Base-by-base conservation (phyloP, 2,329 filamentous ascomycete species). In the Phoma herbarum region DNA sequence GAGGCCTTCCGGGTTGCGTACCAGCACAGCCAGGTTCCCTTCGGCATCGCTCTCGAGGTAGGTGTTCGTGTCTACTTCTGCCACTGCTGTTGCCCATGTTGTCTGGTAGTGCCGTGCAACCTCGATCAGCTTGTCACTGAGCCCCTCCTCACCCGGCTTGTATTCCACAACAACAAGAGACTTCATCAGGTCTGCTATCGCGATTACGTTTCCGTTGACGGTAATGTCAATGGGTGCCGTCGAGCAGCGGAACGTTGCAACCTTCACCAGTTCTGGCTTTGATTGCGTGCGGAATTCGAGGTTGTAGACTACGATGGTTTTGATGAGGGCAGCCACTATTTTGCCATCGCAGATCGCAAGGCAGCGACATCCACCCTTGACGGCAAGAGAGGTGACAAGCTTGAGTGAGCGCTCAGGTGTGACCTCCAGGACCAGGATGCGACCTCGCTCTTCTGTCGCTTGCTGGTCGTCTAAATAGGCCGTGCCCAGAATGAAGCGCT, bases 181-280 rank as follows among this genome's bases (percentile, higher is more conserved):
- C 79, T 98, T 97, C 91, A 97, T 97, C 44, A 99, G 80, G 72
- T 99, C 95, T 0, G 90, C 91, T 10, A 98, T 88, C 0, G 91
- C 92, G 62, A 99, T 93, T 23, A 86, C 83, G 65, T 89, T 88
- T 1, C 85, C 90, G 1, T 87, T 86, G 14, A 97, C 85, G 10
- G 89, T 87, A 7, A 98, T 76, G 65, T 94, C 91, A 16, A 96
- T 86, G 0, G 95, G 93, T 29, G 91, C 91, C 0, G 93, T 96
- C 2, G 92, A 87, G 2, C 92, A 90, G 12, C 93, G 87, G 75
- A 93, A 96, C 2, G 88, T 86, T 1, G 91, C 90, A 16, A 90
- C 74, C 73, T 91, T 94, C 48, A 84, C 82, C 10, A 98, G 82
- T 43, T 82, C 66, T 4, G 81, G 81, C 4, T 82, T 52, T 83